Evolutionary conservation across 2,329 filamentous ascomycete species (phyloP).

Genomic region (Penicillium sp.): DNA sequence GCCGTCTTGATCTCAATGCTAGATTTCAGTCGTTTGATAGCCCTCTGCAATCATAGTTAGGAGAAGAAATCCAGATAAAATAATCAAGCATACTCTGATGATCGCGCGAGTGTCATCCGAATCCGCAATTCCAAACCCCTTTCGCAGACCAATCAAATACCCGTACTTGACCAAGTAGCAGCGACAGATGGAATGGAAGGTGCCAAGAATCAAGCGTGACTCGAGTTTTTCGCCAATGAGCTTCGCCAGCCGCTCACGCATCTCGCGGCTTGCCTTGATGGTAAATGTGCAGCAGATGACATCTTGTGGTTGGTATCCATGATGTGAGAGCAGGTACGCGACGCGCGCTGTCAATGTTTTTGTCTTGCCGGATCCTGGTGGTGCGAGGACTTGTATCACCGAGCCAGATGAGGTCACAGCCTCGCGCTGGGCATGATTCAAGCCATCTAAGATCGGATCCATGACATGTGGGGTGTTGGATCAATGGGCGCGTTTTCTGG

Average conservation of each 20-base stretch:
- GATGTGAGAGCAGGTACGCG: slow-evolving; percentile 74
- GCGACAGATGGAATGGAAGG: slow-evolving; percentile 88
- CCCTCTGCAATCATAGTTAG: slow-evolving; percentile 48
- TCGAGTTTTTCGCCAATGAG: slow-evolving; percentile 75
- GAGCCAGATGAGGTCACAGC: slow-evolving; percentile 62
- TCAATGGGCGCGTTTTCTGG: slow-evolving; percentile 1
- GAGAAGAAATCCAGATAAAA: neutral
- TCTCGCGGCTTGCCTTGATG: slow-evolving; percentile 88
- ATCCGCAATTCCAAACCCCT: slow-evolving; percentile 88
- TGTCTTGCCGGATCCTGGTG: slow-evolving; percentile 77
- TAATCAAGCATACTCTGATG: slow-evolving; percentile 50
- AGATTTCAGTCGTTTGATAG: slow-evolving; percentile 70
- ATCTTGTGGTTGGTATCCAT: slow-evolving; percentile 73
- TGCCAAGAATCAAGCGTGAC: slow-evolving; percentile 77
- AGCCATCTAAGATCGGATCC: slow-evolving; percentile 56
- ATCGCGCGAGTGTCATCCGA: slow-evolving; percentile 74
- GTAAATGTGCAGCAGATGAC: slow-evolving; percentile 96
- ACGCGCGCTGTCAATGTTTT: slow-evolving; percentile 92
- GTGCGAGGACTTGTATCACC: slow-evolving; percentile 59
- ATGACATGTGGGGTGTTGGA: slow-evolving; percentile 35
- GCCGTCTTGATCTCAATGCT: slow-evolving; percentile 66
- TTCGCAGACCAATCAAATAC: slow-evolving; percentile 72
- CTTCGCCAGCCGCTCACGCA: slow-evolving; percentile 80
- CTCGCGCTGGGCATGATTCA: slow-evolving; percentile 61
- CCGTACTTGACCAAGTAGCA: slow-evolving; percentile 83